Conservation (phyloP, 2,329 filamentous ascomycete genomes). For the Pestalotiopsis sp. region DNA sequence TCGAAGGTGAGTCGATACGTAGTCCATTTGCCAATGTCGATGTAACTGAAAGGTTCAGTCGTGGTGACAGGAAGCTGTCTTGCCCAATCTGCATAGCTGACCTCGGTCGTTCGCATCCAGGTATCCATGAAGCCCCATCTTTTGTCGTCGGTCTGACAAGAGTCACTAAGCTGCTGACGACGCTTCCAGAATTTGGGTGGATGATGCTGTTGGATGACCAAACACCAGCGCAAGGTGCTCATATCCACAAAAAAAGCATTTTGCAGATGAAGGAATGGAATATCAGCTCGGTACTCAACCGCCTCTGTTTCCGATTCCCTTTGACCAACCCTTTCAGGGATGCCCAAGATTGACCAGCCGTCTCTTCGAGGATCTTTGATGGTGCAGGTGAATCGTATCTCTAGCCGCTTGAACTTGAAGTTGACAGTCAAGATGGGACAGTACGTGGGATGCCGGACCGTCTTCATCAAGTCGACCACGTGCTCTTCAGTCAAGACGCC, state of each 20-base stretch:
- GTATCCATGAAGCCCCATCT: slow-evolving; percentile 44
- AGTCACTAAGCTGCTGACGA: slow-evolving; percentile 30
- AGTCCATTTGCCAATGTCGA: slow-evolving; percentile 61
- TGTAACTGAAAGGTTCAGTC: slow-evolving; percentile 38
- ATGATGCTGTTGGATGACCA: slow-evolving; percentile 50
- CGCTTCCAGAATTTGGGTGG: slow-evolving; percentile 53
- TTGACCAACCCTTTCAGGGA: background rate
- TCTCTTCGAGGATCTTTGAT: slow-evolving; percentile 26
- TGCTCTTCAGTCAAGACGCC: slow-evolving; percentile 58
- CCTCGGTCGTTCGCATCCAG: slow-evolving; percentile 53
- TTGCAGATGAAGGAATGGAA: slow-evolving; percentile 50
- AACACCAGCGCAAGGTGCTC: slow-evolving; percentile 32
- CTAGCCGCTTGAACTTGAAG: slow-evolving; percentile 39
- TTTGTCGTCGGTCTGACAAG: slow-evolving; percentile 32
- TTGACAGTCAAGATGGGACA: slow-evolving; percentile 38
- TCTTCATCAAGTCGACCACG: slow-evolving; percentile 63
- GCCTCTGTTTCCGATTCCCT: slow-evolving; percentile 20
- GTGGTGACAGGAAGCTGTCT: slow-evolving; percentile 41
- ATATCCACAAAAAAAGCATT: slow-evolving; percentile 41
- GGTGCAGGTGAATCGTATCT: slow-evolving; percentile 39
- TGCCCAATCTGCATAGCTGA: slow-evolving; percentile 37
- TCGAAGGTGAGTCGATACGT: slow-evolving; percentile 52
- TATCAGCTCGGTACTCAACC: slow-evolving; percentile 40
- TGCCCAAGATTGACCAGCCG: slow-evolving; percentile 17
- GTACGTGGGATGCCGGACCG: slow-evolving; percentile 31